These are phyloP conservation scores for Tulasnella calospora DNA, from an alignment of 768 basidiomycete genomes.

Conservation along the genomic window DNA sequence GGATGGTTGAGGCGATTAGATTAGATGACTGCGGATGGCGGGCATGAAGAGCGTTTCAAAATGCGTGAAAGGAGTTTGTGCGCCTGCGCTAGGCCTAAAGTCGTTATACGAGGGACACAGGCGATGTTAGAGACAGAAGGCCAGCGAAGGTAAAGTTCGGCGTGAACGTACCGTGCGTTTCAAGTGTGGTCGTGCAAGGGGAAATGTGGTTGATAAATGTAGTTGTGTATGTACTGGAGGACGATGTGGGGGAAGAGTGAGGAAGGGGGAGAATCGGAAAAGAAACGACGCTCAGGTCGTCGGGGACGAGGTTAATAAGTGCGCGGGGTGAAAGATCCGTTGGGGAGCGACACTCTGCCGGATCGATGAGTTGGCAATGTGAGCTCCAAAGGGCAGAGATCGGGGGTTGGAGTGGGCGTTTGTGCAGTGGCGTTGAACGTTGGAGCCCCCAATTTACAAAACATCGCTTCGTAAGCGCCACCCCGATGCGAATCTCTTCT, in stretches of 20 bases:
- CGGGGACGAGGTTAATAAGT: background rate
- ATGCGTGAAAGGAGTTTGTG: background rate
- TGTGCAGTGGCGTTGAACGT: background rate
- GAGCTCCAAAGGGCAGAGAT: background rate
- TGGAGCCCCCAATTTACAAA: background rate
- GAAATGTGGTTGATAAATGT: background rate
- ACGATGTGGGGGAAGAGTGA: background rate
- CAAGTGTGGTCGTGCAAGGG: background rate
- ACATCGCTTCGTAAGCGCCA: background rate
- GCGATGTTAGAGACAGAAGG: background rate
- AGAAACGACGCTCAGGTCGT: background rate
- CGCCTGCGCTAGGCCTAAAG: background rate
- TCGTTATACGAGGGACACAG: background rate
- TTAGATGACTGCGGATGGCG: background rate
- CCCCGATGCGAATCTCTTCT: background rate
- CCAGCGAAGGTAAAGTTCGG: background rate
- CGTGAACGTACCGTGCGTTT: background rate
- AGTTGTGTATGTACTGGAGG: background rate
- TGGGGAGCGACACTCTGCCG: background rate
- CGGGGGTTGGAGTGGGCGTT: background rate
- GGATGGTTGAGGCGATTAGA: background rate
- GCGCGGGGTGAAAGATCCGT: background rate
- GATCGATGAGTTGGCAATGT: background rate
- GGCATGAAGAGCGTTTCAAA: background rate
- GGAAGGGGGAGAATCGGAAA: background rate